These are phyloP conservation scores for Fusarium cyanostomum DNA, from an alignment of 2,329 filamentous ascomycete genomes.

Conservation along the genomic window DNA sequence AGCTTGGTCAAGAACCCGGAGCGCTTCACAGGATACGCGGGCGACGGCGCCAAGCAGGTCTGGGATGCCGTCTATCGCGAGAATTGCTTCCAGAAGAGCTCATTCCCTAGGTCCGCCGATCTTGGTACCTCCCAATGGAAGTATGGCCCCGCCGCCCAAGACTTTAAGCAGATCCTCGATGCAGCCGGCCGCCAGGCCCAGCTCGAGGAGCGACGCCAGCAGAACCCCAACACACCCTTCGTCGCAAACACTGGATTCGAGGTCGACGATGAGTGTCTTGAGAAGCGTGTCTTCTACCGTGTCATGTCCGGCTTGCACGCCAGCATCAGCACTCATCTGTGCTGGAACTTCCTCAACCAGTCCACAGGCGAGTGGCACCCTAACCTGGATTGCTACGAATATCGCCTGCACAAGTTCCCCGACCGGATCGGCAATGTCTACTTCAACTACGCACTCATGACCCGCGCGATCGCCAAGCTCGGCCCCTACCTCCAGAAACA, in stretches of 20 bases:
- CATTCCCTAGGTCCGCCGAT: conserved; percentile 67
- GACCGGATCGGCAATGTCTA: conserved; percentile 97
- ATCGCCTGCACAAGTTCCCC: conserved; percentile 83
- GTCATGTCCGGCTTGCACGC: conserved; percentile 98
- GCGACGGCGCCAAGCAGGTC: conserved; percentile 84
- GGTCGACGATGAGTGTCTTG: conserved; percentile 89
- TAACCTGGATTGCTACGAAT: conserved; percentile 88
- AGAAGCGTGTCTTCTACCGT: conserved; percentile 98
- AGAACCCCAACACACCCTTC: conserved; percentile 64
- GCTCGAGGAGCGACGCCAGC: conserved; percentile 61
- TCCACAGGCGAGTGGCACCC: conserved; percentile 92
- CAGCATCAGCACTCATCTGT: conserved; percentile 94
- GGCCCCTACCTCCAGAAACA: conserved; percentile 75
- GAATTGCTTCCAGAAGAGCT: conserved; percentile 87
- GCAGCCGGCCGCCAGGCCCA: conserved; percentile 68
- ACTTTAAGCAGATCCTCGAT: conserved; percentile 70
- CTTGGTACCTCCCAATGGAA: conserved; percentile 57
- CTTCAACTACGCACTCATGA: conserved; percentile 98
- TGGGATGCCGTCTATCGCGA: conserved; percentile 98
- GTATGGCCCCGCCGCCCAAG: conserved; percentile 64
- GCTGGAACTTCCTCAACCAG: conserved; percentile 96
- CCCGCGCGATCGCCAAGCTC: conserved; percentile 90
- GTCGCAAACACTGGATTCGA: conserved; percentile 74
- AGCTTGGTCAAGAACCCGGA: conserved; percentile 93
- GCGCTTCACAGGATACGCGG: conserved; percentile 92